Conservation (phyloP, 1,284 basidiomycete species). For the Leccinum variabile region DNA sequence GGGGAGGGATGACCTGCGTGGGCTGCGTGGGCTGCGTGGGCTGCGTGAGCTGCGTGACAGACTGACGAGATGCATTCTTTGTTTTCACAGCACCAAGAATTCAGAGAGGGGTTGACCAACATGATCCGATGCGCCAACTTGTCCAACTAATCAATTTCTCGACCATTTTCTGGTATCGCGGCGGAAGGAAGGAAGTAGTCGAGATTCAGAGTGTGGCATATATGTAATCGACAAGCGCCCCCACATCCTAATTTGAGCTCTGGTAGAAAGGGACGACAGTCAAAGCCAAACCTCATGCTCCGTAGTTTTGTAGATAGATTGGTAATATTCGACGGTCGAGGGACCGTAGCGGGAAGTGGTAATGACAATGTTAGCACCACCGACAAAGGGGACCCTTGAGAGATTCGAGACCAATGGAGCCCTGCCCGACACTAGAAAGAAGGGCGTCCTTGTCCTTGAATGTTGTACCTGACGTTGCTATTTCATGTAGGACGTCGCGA, state of each 20-base stretch:
- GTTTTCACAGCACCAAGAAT: too few species aligned
- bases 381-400: constrained; percentile 86
- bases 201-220: constrained; percentile 74
- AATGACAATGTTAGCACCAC: constrained; percentile 94
- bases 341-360: constrained; percentile 96
- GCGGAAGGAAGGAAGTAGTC: constrained; percentile 75
- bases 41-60: too few species aligned
- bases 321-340: constrained; percentile 96
- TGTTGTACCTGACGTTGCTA: constrained; percentile 95
- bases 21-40: too few species aligned
- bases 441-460: constrained; percentile 99
- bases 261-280: constrained; percentile 99
- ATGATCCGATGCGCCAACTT: constrained; percentile 98
- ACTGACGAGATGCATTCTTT: too few species aligned
- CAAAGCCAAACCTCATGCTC: constrained; percentile 91
- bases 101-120: constrained; percentile 29
- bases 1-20: too few species aligned
- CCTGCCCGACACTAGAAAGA: constrained; percentile 96
- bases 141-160: constrained; percentile 95
- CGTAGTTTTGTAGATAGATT: constrained; percentile 94
- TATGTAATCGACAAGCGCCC: constrained; percentile 97
- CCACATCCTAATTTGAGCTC: constrained; percentile 96
- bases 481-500: constrained; percentile 95
- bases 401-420: constrained; percentile 96
- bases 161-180: constrained; percentile 96